Evolutionary conservation across 208 protist species (phyloP), one percentile per base, ranked within the genome.

Genomic region (Crithidia thermophila): DNA sequence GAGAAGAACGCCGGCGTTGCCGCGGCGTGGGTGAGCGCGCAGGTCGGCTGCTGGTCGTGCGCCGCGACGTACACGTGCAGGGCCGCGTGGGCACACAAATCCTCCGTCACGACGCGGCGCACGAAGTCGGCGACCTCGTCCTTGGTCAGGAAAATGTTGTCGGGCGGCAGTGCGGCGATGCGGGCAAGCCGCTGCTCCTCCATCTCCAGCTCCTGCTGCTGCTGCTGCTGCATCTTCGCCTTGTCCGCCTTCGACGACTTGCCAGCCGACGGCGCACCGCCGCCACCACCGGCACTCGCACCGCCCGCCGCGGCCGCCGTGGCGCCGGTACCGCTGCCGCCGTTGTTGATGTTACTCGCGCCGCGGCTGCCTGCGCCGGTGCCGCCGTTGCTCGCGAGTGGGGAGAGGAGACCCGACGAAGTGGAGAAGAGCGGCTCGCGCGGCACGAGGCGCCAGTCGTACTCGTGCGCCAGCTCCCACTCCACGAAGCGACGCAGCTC

Each of bases 121-220:
- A 83, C 72, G 49, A 93, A 87, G 8, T 52, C 31, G 9, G 63
- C 60, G 0, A 85, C 49, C 37, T 91, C 82, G 18, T 81, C 60
- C 56, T 72, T 75, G 0, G 58, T 72, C 23, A 95, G 72, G 51
- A 87, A 93, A 14, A 91, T 81, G 61, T 91, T 91, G 63, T 93
- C 82, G 0, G 73, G 52, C 18, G 86, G 86, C 34, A 90, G 64
- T 1, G 80, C 64, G 20, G 84, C 78, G n/a, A 77, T 60, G 25
- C 64, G 63, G 23, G 73, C 77, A 13, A 72, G 67, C 1, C 74
- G 72, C 39, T 81, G 71, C 58, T 80, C 71, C 75, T 95, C 86
- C 73, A 87, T 77, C 64, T 77, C 65, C 40, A 72, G 46, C 46
- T 84, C 83, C 56, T 90, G 76, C 68, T 86, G 70, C 67, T 77